These are phyloP conservation scores for Boechera retrofracta DNA, from an alignment of 345 rosid genomes.

Conservation along the genomic window DNA sequence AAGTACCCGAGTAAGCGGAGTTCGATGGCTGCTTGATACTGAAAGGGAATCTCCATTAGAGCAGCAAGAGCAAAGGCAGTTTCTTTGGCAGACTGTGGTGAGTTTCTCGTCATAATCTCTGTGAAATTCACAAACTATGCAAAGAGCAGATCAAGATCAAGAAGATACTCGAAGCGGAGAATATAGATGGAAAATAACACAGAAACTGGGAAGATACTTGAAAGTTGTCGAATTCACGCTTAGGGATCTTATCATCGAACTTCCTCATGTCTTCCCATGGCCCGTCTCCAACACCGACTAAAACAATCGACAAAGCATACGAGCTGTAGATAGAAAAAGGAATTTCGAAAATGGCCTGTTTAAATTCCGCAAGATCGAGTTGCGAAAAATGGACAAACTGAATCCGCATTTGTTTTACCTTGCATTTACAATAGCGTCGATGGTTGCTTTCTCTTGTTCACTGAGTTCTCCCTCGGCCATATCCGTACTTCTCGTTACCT, in stretches of 20 bases:
- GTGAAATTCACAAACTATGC: slow-evolving; percentile 87
- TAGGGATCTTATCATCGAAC: slow-evolving; percentile 77
- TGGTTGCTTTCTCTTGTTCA: slow-evolving; percentile 68
- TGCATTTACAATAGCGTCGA: slow-evolving; percentile 61
- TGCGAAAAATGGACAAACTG: background rate
- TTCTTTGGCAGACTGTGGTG: slow-evolving; percentile 59
- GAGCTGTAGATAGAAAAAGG: slow-evolving; percentile 45
- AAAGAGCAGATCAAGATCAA: slow-evolving; percentile 27
- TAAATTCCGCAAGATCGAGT: slow-evolving; percentile 13
- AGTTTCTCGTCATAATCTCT: slow-evolving; percentile 64
- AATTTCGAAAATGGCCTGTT: background rate
- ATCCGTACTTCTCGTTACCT: slow-evolving; percentile 68
- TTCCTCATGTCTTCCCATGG: slow-evolving; percentile 85
- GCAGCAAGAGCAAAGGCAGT: slow-evolving; percentile 89
- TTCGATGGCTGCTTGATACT: slow-evolving; percentile 73
- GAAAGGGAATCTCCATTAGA: slow-evolving; percentile 89
- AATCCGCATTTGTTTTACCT: slow-evolving; percentile 47
- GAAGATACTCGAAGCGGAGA: background rate
- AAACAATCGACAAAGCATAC: slow-evolving; percentile 68
- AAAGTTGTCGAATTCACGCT: slow-evolving; percentile 74
- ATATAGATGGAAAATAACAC: background rate
- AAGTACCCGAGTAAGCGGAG: slow-evolving; percentile 67
- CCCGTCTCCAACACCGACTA: slow-evolving; percentile 85
- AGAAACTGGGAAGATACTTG: slow-evolving; percentile 51
- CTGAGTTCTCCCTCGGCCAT: slow-evolving; percentile 54